A percentile compares a stretch with the other conserved stretches of the same genome.
phyloP scores from a whole-genome alignment of 495 filamentous ascomycete species.

The Aspergillus cristatus region DNA sequence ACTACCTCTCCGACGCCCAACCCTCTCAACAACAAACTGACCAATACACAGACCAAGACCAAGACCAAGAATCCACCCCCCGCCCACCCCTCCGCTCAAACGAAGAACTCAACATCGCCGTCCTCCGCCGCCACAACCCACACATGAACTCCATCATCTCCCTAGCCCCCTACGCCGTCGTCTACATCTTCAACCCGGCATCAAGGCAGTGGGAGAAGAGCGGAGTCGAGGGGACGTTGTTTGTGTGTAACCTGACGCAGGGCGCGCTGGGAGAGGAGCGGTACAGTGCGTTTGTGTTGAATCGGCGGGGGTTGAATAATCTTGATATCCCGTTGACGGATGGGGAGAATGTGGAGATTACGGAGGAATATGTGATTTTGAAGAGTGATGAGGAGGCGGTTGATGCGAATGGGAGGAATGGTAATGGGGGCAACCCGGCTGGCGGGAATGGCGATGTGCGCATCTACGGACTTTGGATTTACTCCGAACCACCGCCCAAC shows the following conservation, averaged over 20 bases:
- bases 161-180: conserved; percentile 67
- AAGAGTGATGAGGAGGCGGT: conserved; percentile 26
- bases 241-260: conserved; percentile 57
- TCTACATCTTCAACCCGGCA: conserved; percentile 62
- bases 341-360: conserved; percentile 48
- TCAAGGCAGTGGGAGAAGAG: conserved; percentile 65
- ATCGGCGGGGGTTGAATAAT: conserved; percentile 51
- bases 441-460: conserved; percentile 13
- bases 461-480: conserved; percentile 58
- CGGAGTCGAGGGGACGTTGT: conserved; percentile 70
- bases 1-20: conserved; percentile 28
- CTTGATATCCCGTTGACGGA: conserved; percentile 43
- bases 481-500: conserved; percentile 44
- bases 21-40: conserved; percentile 18
- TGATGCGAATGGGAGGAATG: neutral
- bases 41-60: conserved; percentile 16
- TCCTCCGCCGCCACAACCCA: conserved; percentile 67
- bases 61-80: conserved; percentile 17
- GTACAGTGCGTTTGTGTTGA: conserved; percentile 53
- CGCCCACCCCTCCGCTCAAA: conserved; percentile 52
- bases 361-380: conserved; percentile 52
- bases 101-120: conserved; percentile 71
- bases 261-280: conserved; percentile 36
- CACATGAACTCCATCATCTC: conserved; percentile 55
- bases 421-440: conserved; percentile 1